Evolutionary conservation across 306 rosid genomes (phyloP).

Genomic region (Casuarina glauca): DNA sequence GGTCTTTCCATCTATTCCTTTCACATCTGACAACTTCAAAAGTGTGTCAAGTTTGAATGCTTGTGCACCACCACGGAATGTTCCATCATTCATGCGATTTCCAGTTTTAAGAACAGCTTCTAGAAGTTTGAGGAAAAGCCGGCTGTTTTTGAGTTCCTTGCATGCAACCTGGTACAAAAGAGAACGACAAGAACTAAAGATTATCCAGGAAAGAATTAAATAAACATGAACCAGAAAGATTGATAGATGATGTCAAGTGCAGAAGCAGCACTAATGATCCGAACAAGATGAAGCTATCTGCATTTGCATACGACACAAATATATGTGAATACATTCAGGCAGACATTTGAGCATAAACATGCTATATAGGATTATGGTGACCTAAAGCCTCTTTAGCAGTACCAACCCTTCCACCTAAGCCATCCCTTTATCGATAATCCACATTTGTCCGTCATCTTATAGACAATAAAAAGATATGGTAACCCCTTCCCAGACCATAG

Average conservation of each 20-base stretch:
- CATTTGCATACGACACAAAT: background rate
- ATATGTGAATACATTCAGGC: background rate
- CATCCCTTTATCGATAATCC: background rate
- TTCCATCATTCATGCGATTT: slow-evolving; percentile 94
- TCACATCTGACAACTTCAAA: slow-evolving; percentile 85
- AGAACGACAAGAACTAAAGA: slow-evolving; percentile 25
- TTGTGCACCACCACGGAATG: slow-evolving; percentile 93
- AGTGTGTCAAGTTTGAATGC: slow-evolving; percentile 96
- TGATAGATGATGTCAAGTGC: background rate
- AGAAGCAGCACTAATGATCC: background rate
- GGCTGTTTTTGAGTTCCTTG: slow-evolving; percentile 72
- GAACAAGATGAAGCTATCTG: background rate
- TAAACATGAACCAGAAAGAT: slow-evolving; percentile 11
- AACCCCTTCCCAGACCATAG: background rate
- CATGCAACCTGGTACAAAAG: slow-evolving; percentile 71
- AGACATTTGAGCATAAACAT: background rate
- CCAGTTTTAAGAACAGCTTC: slow-evolving; percentile 99
- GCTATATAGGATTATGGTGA: background rate
- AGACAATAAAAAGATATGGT: background rate
- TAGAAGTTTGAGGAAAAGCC: slow-evolving; percentile 90
- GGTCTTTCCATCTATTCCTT: slow-evolving; percentile 91
- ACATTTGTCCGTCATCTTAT: background rate
- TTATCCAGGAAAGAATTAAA: slow-evolving; percentile 4
- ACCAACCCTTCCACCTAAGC: background rate
- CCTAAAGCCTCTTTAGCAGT: background rate